phyloP scores from a whole-genome alignment of 352 stramenopile genomes.

The Phytophthora meadii region DNA sequence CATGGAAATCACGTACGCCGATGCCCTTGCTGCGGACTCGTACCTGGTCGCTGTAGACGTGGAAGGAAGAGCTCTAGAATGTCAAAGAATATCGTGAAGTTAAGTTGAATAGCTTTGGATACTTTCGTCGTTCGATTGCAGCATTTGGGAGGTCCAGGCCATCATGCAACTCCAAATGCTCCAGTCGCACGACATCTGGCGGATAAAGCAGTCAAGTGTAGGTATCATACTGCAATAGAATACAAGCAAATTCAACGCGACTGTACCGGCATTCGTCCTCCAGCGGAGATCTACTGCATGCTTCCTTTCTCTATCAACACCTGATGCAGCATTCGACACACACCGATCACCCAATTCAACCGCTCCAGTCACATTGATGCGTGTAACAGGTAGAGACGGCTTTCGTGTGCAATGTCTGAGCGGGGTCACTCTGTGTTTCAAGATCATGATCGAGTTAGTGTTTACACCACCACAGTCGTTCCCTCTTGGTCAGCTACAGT shows the following conservation, averaged over 20 bases:
- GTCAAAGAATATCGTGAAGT: no score
- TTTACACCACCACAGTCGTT: conserved; percentile 2
- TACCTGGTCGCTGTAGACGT: no score
- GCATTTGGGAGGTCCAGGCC: conserved; percentile 24
- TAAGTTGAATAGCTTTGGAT: conserved; percentile 1
- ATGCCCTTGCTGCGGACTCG: no score
- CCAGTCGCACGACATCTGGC: conserved; percentile 20
- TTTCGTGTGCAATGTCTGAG: conserved; percentile 19
- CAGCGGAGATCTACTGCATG: neutral
- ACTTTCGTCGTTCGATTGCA: conserved; percentile 17
- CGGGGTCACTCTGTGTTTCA: conserved; percentile 15
- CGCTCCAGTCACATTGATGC: neutral
- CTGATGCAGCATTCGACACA: no score
- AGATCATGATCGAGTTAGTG: conserved; percentile 14
- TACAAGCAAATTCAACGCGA: conserved; percentile 1
- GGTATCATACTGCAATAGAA: conserved; percentile 3
- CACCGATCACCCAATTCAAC: neutral
- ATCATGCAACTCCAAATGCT: conserved; percentile 3
- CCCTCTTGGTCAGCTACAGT: conserved; percentile 5
- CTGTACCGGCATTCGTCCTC: neutral
- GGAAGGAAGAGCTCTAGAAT: no score
- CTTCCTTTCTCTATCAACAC: neutral
- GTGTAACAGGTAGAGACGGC: conserved; percentile 3
- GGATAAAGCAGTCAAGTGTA: conserved; percentile 4
- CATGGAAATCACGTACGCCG: no score